Percentiles rank a stretch among this genome's conserved stretches.
Evolutionary conservation across 2,329 filamentous ascomycete species (phyloP).

Genomic region (Monosporascus sp.): DNA sequence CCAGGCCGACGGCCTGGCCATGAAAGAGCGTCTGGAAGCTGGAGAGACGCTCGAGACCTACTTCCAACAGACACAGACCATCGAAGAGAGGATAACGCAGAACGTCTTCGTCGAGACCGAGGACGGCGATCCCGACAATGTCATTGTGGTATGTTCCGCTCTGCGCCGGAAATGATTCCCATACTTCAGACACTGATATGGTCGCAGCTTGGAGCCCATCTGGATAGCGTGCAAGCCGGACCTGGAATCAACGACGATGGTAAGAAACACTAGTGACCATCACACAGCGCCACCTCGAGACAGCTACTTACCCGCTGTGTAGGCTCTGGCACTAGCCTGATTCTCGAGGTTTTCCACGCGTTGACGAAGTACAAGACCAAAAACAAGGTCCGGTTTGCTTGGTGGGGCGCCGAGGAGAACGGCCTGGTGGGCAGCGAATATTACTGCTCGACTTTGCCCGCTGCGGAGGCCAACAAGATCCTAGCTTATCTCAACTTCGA

Average conservation of each 20-base stretch:
- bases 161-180: no score
- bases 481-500: constrained; percentile 31
- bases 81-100: constrained; percentile 20
- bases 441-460: constrained; percentile 23
- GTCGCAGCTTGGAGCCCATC: constrained; percentile 21
- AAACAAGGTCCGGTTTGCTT: constrained; percentile 27
- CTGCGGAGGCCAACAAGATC: constrained; percentile 20
- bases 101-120: constrained; percentile 28
- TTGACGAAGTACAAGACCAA: constrained; percentile 18
- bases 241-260: constrained; percentile 28
- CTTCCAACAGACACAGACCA: constrained; percentile 36
- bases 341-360: constrained; percentile 22
- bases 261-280: background rate
- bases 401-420: constrained; percentile 27
- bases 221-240: constrained; percentile 26
- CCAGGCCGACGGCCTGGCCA: constrained; percentile 33
- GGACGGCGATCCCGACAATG: constrained; percentile 16
- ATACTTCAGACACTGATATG: background rate
- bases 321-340: constrained; percentile 21
- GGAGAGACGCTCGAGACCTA: constrained; percentile 33
- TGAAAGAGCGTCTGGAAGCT: constrained; percentile 26
- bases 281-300: no score
- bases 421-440: constrained; percentile 24
- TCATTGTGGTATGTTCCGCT: constrained; percentile 12
- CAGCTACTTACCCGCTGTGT: background rate